Evolutionary conservation across 768 basidiomycete species (phyloP).

Genomic region (Trametes cubensis): DNA sequence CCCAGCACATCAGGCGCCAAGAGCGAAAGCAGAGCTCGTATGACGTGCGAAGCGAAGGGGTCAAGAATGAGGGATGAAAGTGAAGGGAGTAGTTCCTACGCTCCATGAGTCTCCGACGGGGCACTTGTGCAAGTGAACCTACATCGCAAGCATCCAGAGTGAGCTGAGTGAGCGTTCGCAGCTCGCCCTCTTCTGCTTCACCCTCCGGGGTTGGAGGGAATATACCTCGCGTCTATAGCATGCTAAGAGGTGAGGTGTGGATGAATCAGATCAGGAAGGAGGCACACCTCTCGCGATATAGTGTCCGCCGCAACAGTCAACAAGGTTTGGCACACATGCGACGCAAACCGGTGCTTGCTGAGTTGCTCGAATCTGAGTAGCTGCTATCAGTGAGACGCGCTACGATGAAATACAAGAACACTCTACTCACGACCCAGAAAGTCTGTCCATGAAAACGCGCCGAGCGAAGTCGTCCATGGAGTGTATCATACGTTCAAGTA

Average conservation of each 20-base stretch:
- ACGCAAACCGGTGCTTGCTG: slow-evolving; percentile 84
- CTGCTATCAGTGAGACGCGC: slow-evolving; percentile 15
- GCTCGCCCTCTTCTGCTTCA: slow-evolving; percentile 55
- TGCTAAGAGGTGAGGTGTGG: not conserved
- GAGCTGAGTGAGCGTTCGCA: slow-evolving; percentile 65
- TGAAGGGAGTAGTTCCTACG: slow-evolving; percentile 69
- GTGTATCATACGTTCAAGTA: slow-evolving; percentile 86
- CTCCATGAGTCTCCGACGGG: not conserved
- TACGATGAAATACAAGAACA: not conserved
- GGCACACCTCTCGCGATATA: slow-evolving; percentile 65
- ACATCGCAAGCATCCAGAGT: slow-evolving; percentile 69
- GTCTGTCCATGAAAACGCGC: slow-evolving; percentile 84
- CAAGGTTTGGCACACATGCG: slow-evolving; percentile 93
- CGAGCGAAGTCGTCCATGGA: slow-evolving; percentile 98
- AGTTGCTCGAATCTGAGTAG: slow-evolving; percentile 60
- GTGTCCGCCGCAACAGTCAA: slow-evolving; percentile 68
- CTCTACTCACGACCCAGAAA: slow-evolving; percentile 81
- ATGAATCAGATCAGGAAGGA: not conserved
- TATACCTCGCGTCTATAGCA: slow-evolving; percentile 53
- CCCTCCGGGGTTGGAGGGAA: slow-evolving; percentile 51
- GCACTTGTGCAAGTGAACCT: slow-evolving; percentile 1
- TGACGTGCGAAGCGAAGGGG: slow-evolving; percentile 88
- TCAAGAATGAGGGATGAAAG: slow-evolving; percentile 74
- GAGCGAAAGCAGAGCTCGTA: slow-evolving; percentile 77
- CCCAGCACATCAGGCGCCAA: slow-evolving; percentile 63